phyloP scores from a whole-genome alignment of 2,329 filamentous ascomycete genomes.

The Diaporthe batatas region DNA sequence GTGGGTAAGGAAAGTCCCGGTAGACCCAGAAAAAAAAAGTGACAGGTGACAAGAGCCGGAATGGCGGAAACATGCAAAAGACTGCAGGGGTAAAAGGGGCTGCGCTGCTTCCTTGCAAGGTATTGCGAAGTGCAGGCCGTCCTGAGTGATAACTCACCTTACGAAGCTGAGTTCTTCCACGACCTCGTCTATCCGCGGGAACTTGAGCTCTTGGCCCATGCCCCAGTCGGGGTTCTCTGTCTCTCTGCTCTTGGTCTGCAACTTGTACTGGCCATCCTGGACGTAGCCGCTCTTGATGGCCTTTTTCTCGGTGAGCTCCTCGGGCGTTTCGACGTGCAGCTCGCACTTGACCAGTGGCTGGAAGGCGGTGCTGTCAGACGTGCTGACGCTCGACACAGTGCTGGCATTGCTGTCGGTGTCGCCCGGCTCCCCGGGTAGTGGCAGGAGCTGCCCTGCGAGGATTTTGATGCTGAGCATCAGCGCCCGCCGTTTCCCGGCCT shows the following conservation, averaged over 20 bases:
- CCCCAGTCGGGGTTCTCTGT: slow-evolving; percentile 76
- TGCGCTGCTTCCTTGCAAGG: slow-evolving; percentile 1
- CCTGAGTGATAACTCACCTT: slow-evolving; percentile 65
- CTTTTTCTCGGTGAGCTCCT: slow-evolving; percentile 52
- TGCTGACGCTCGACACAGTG: slow-evolving; percentile 60
- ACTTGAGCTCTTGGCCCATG: slow-evolving; percentile 66
- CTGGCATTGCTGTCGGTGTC: slow-evolving; percentile 46
- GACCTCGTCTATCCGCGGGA: slow-evolving; percentile 62
- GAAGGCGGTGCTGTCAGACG: slow-evolving; percentile 62
- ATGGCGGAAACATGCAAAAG: slow-evolving; percentile 24
- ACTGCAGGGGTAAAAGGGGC: slow-evolving; percentile 34
- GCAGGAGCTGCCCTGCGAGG: slow-evolving; percentile 81
- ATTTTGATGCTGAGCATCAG: slow-evolving; percentile 80
- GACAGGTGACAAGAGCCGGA: slow-evolving; percentile 29
- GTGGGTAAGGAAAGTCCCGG: background rate
- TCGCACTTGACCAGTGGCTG: slow-evolving; percentile 84
- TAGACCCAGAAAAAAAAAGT: background rate
- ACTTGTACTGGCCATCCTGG: slow-evolving; percentile 71
- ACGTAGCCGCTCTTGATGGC: slow-evolving; percentile 59
- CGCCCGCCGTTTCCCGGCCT: slow-evolving; percentile 62
- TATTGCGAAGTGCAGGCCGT: slow-evolving; percentile 21
- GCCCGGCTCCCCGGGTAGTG: slow-evolving; percentile 62
- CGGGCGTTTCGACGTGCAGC: slow-evolving; percentile 79
- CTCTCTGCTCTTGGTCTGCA: slow-evolving; percentile 66
- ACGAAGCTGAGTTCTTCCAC: slow-evolving; percentile 80